Evolutionary conservation across 2,329 filamentous ascomycete genomes (phyloP).

Genomic region (Penicillium sp.): DNA sequence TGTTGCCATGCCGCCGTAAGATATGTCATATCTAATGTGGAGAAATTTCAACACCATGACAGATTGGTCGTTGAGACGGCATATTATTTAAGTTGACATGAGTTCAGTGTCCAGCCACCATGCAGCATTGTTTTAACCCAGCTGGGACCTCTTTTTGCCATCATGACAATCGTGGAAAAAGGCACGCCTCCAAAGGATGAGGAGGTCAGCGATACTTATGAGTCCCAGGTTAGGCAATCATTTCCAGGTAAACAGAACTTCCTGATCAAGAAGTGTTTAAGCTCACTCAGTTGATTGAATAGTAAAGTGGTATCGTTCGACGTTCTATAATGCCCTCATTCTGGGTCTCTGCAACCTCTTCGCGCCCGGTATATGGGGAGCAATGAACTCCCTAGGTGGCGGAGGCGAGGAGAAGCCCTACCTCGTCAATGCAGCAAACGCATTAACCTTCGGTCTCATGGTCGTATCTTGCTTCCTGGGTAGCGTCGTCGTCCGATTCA

Average conservation of each 20-base stretch:
- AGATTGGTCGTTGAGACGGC: neutral
- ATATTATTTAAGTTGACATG: too few relatives aligned
- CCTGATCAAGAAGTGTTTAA: neutral
- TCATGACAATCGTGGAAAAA: slow-evolving; percentile 20
- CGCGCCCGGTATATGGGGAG: slow-evolving; percentile 70
- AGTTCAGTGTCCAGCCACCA: neutral
- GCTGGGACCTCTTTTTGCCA: neutral
- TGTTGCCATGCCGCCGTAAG: slow-evolving; percentile 15
- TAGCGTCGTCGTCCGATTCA: slow-evolving; percentile 62
- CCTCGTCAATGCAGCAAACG: slow-evolving; percentile 70
- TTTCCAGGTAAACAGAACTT: slow-evolving; percentile 12
- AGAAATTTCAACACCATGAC: neutral
- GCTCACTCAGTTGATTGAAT: neutral
- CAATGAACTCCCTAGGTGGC: slow-evolving; percentile 72
- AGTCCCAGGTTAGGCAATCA: neutral
- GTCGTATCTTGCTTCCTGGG: slow-evolving; percentile 68
- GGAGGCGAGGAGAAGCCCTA: slow-evolving; percentile 66
- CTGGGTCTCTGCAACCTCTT: slow-evolving; percentile 70
- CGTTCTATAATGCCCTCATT: slow-evolving; percentile 71
- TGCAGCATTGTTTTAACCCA: neutral
- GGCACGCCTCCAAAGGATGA: slow-evolving; percentile 16
- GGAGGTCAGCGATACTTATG: slow-evolving; percentile 16
- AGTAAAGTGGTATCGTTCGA: slow-evolving; percentile 70
- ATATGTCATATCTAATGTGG: slow-evolving; percentile 4
- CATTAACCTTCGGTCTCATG: slow-evolving; percentile 72